Evolutionary conservation across 2,329 filamentous ascomycete species (phyloP).

Genomic region (Blastomyces silverae): DNA sequence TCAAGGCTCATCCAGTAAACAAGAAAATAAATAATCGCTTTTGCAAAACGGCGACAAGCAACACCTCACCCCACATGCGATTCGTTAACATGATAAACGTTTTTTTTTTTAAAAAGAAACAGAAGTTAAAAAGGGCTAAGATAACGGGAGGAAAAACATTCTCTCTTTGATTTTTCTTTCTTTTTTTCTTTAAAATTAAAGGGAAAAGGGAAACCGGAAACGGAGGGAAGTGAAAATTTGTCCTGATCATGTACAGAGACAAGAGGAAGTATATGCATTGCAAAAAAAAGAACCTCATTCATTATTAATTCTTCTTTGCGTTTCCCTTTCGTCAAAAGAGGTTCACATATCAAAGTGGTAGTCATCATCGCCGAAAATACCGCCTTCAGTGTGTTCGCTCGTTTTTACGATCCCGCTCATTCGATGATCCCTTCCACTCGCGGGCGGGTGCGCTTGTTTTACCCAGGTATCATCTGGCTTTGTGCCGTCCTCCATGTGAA

Average conservation of each 20-base stretch:
- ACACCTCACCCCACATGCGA: slow-evolving; percentile 10
- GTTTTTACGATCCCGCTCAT: slow-evolving; percentile 42
- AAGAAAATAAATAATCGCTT: neutral
- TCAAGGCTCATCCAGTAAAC: slow-evolving; percentile 1
- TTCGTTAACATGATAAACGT: slow-evolving; percentile 4
- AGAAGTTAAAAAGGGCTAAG: neutral
- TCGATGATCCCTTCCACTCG: slow-evolving; percentile 29
- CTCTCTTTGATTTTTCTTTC: neutral
- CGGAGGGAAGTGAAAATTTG: neutral
- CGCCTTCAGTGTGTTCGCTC: slow-evolving; percentile 34
- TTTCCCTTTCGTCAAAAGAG: neutral
- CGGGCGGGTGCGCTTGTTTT: slow-evolving; percentile 3
- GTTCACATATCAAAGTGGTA: slow-evolving; percentile 42
- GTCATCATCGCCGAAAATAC: slow-evolving; percentile 39
- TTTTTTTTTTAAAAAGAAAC: neutral
- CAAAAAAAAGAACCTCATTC: slow-evolving; percentile 1
- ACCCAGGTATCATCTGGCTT: slow-evolving; percentile 25
- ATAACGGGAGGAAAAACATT: too few species aligned
- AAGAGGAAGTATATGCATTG: slow-evolving; percentile 9
- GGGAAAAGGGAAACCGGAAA: neutral
- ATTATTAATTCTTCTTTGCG: neutral
- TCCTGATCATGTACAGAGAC: slow-evolving; percentile 16
- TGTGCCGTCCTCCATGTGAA: slow-evolving; percentile 39
- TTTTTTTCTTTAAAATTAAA: slow-evolving; percentile 7
- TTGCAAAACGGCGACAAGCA: neutral